A percentile compares a stretch with the other conserved stretches of the same genome.
These are phyloP conservation scores for Phaeomoniella chlamydospora DNA, from an alignment of 2,329 filamentous ascomycete genomes.

Conservation along the genomic window DNA sequence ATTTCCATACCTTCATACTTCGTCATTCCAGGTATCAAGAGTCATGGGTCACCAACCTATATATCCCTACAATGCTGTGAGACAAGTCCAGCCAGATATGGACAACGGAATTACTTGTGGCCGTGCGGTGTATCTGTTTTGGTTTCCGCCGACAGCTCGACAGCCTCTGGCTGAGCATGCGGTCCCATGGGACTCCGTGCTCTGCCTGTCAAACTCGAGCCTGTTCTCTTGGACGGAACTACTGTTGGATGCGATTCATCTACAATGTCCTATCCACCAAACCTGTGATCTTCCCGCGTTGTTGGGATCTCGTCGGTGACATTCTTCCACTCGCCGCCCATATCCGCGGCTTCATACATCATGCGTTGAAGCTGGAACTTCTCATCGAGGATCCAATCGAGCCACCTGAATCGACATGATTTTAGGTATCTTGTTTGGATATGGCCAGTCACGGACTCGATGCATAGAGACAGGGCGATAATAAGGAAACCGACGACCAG, in stretches of 20 bases:
- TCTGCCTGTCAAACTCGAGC: no score
- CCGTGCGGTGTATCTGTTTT: no score
- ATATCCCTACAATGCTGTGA: no score
- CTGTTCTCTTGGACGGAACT: no score
- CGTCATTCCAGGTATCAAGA: no score
- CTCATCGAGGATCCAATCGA: slow-evolving; percentile 10
- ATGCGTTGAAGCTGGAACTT: slow-evolving; percentile 13
- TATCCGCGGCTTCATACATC: slow-evolving; percentile 10
- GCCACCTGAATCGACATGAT: slow-evolving; percentile 3
- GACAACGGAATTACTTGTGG: no score
- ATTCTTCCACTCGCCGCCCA: slow-evolving; percentile 8
- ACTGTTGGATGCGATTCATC: slow-evolving; percentile 4
- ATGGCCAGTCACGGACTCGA: slow-evolving; percentile 7
- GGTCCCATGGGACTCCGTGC: no score
- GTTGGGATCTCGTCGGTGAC: slow-evolving; percentile 5
- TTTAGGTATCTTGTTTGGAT: slow-evolving; percentile 4
- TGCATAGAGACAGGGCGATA: slow-evolving; percentile 6
- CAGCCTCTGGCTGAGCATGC: no score
- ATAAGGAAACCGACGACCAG: slow-evolving; percentile 8
- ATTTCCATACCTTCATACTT: no score
- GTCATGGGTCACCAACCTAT: no score
- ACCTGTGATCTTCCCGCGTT: slow-evolving; percentile 1
- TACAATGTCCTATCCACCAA: slow-evolving; percentile 3
- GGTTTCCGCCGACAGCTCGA: no score
- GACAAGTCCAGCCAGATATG: no score